A percentile compares a stretch with the other conserved stretches of the same genome.
phyloP scores from a whole-genome alignment of 1,284 basidiomycete genomes.

The Wolfiporia cocos region DNA sequence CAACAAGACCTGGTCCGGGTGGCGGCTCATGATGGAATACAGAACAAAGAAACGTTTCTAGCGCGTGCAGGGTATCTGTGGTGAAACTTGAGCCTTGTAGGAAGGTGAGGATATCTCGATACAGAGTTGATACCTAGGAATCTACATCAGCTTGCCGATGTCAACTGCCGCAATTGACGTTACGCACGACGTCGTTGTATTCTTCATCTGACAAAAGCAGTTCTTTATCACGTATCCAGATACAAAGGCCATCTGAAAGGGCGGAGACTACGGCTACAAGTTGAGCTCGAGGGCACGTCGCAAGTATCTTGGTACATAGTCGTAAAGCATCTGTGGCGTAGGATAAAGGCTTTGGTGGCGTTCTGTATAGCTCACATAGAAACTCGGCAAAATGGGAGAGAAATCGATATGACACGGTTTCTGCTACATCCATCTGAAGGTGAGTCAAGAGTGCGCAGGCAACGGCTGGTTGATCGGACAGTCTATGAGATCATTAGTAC shows the following conservation, averaged over 20 bases:
- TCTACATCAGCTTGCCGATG: conserved; percentile 3
- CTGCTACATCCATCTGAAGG: conserved; percentile 1
- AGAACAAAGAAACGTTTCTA: conserved; percentile 39
- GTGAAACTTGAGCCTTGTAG: conserved; percentile 34
- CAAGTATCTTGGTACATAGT: conserved; percentile 28
- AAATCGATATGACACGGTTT: conserved; percentile 2
- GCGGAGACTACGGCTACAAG: conserved; percentile 27
- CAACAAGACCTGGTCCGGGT: conserved; percentile 39
- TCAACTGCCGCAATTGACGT: not conserved
- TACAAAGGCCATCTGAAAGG: conserved; percentile 34
- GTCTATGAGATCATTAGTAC: conserved; percentile 3
- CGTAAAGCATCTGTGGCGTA: conserved; percentile 16
- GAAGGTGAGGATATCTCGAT: conserved; percentile 33
- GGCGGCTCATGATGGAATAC: conserved; percentile 40
- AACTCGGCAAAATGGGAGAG: conserved; percentile 19
- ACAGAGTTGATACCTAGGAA: conserved; percentile 38
- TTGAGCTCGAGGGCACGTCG: conserved; percentile 16
- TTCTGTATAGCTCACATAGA: conserved; percentile 31
- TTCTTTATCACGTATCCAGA: conserved; percentile 47
- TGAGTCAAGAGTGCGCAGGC: conserved; percentile 5
- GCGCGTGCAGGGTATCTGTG: conserved; percentile 29
- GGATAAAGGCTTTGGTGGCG: conserved; percentile 20
- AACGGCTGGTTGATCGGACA: conserved; percentile 1
- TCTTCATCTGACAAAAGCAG: conserved; percentile 34
- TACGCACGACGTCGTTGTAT: conserved; percentile 42